Conservation (phyloP, 2,329 filamentous ascomycete genomes). For the Diplocarpon mali region DNA sequence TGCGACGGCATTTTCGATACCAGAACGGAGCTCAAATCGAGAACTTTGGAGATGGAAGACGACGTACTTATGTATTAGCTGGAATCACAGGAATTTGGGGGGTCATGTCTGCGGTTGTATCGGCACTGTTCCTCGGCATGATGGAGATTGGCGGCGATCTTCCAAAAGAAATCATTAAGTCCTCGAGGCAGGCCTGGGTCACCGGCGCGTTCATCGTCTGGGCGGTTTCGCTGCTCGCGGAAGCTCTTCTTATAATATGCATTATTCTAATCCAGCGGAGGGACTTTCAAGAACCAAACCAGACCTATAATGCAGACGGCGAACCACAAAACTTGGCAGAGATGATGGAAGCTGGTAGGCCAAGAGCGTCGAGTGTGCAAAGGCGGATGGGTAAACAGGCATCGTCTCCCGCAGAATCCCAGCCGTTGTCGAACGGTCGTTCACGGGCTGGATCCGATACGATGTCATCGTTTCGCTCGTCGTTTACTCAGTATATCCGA, state of each 20-base stretch:
- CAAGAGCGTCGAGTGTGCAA: conserved; percentile 9
- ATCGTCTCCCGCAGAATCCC: conserved; percentile 15
- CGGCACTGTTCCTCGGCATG: conserved; percentile 19
- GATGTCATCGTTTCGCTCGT: conserved; percentile 37
- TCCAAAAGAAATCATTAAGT: conserved; percentile 13
- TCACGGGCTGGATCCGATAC: conserved; percentile 36
- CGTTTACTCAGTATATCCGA: conserved; percentile 37
- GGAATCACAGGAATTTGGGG: conserved; percentile 20
- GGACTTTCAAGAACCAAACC: conserved; percentile 22
- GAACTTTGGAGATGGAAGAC: conserved; percentile 18
- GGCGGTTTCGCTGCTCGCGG: conserved; percentile 20
- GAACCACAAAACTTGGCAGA: conserved; percentile 14
- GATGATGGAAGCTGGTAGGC: conserved; percentile 14
- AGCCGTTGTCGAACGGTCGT: conserved; percentile 33
- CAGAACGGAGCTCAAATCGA: conserved; percentile 20
- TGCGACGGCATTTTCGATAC: conserved; percentile 22
- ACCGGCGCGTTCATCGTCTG: conserved; percentile 23
- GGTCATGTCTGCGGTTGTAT: conserved; percentile 18
- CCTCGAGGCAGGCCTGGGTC: conserved; percentile 15
- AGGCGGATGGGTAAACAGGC: conserved; percentile 10
- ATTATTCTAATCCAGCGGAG: conserved; percentile 21
- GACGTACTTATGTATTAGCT: conserved; percentile 22
- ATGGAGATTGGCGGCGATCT: conserved; percentile 17
- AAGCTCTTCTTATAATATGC: conserved; percentile 23
- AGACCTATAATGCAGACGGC: conserved; percentile 17